Base-by-base conservation (phyloP, 306 rosid genomes). In the Acacia confusa region DNA sequence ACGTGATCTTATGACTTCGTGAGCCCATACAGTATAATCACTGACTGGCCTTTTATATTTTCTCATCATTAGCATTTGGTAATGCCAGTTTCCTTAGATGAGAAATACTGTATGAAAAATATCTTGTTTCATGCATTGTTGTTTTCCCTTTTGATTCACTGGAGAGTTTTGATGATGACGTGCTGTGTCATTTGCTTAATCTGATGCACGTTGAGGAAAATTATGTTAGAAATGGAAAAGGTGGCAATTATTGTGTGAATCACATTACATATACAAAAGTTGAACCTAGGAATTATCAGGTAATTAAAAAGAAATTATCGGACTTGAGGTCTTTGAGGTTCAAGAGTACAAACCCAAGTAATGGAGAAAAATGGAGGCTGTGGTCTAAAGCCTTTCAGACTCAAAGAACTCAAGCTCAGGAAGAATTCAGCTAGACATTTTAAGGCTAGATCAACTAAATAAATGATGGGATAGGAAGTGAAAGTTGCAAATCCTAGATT, bases 171-270 rank as follows among this genome's bases (percentile, higher is more conserved):
- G 57, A n/a, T 50, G 1, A 50, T 17, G 22, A 17, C 22, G 9
- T 50, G n/a, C 55, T 1, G 36, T 52, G 38, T 74, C 66, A 20
- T 66, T 53, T 60, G 40, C 22, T 30, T 30, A 58, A 24, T 57
- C 63, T 27, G 40, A n/a, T 19, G 38, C 77, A 32, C 9, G 36
- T 45, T 70, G 25, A 11, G 48, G 4, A 5, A 30, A n/a, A 60
- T 10, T 28, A 70, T 74, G 52, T 25, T 53, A 43, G 44, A 38
- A 44, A 12, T 57, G 55, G 44, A 28, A 24, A 60, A 70, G 20
- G 69, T 34, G 36, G 2, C 77, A 16, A 70, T 20, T 47, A 20
- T 81, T 19, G 65, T 53, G 45, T 73, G 69, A 41, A 73, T 72
- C 55, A 6, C 73, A n/a, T 64, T 34, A 16, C 41, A 4, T 52